Percentiles rank a stretch among this genome's conserved stretches.
These are phyloP conservation scores for Zymoseptoria brevis DNA, from an alignment of 2,329 filamentous ascomycete genomes.

Conservation along the genomic window DNA sequence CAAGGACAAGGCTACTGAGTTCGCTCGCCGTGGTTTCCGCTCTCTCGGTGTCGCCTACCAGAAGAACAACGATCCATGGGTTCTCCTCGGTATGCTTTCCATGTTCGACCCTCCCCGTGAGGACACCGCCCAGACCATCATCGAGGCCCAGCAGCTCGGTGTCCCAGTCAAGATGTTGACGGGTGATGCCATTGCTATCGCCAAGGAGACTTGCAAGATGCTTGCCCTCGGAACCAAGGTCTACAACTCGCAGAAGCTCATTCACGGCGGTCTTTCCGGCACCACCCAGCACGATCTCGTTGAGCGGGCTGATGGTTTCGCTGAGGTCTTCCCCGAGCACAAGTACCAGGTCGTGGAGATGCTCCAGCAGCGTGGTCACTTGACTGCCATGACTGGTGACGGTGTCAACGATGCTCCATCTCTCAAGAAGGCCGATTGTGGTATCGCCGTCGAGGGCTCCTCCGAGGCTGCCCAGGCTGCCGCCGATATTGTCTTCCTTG, in stretches of 20 bases:
- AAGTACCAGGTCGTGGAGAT: constrained; percentile 71
- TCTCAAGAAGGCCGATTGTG: constrained; percentile 66
- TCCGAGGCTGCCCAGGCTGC: constrained; percentile 65
- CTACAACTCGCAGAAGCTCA: constrained; percentile 71
- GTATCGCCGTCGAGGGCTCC: constrained; percentile 65
- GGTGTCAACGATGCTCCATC: constrained; percentile 68
- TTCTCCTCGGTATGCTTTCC: constrained; percentile 66
- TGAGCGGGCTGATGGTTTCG: constrained; percentile 66
- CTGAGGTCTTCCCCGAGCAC: constrained; percentile 67
- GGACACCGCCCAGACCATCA: constrained; percentile 69
- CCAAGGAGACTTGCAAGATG: constrained; percentile 78
- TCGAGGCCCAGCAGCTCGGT: constrained; percentile 67
- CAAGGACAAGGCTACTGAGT: constrained; percentile 65
- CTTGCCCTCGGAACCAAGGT: constrained; percentile 71
- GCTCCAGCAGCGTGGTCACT: constrained; percentile 63
- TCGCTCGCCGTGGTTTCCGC: constrained; percentile 71
- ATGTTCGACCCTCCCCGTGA: constrained; percentile 76
- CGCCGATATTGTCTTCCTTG: constrained; percentile 67
- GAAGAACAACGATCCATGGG: constrained; percentile 67
- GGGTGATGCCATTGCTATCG: constrained; percentile 71
- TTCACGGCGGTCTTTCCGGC: constrained; percentile 66
- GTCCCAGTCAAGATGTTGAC: constrained; percentile 76
- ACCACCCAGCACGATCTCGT: constrained; percentile 68
- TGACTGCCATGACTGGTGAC: constrained; percentile 70
- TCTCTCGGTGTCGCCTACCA: constrained; percentile 71